Conservation (phyloP, 345 rosid species). For the Schrenkiella parvula region DNA sequence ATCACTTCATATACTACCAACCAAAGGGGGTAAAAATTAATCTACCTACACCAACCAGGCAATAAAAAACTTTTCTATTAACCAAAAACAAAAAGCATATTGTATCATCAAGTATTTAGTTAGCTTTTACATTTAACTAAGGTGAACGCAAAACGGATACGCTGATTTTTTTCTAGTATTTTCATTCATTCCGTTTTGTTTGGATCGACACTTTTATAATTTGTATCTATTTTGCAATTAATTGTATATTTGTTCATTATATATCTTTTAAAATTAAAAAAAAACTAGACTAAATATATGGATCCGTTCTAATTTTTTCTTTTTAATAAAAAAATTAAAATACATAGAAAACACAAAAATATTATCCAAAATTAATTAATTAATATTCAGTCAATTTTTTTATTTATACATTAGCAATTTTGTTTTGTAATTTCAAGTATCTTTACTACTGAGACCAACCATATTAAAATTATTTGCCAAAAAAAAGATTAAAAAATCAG, state of each 20-base stretch:
- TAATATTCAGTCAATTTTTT: too few species aligned
- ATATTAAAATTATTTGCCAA: background rate
- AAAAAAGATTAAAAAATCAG: background rate
- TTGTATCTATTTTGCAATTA: too few species aligned
- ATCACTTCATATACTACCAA: slow-evolving; percentile 21
- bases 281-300: too few species aligned
- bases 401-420: background rate
- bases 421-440: background rate
- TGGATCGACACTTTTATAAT: too few species aligned
- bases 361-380: background rate
- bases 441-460: background rate
- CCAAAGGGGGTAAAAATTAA: background rate
- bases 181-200: too few species aligned
- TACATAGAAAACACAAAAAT: background rate
- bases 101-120: background rate
- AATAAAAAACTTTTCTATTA: background rate
- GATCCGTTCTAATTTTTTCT: too few species aligned
- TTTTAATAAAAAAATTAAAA: background rate
- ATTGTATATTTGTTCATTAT: too few species aligned
- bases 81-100: background rate
- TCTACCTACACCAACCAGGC: background rate
- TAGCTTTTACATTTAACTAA: too few species aligned
- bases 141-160: too few species aligned
- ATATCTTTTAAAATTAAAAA: too few species aligned
- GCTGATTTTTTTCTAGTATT: too few species aligned